Percentiles rank a stretch among this genome's conserved stretches.
phyloP scores from a whole-genome alignment of 257 asterid species.

The Hygrophila difformis region DNA sequence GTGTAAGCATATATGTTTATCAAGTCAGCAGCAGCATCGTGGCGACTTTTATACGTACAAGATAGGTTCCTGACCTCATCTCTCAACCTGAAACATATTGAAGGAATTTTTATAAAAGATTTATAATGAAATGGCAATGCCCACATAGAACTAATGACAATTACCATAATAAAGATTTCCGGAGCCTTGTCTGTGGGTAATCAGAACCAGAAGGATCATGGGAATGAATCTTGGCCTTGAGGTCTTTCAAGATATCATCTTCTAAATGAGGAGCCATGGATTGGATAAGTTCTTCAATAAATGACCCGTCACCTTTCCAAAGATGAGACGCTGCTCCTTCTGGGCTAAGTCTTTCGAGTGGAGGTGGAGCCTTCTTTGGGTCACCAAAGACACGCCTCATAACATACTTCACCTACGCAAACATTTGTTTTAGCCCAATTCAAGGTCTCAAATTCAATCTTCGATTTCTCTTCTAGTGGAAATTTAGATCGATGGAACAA shows the following conservation, averaged over 20 bases:
- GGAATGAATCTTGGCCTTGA: conserved; percentile 63
- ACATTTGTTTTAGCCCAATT: no score
- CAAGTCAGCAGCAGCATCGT: conserved; percentile 99
- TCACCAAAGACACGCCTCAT: conserved; percentile 93
- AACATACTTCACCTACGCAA: conserved; percentile 83
- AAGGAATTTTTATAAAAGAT: no score
- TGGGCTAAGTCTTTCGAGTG: conserved; percentile 76
- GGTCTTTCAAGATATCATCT: conserved; percentile 50
- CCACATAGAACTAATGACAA: conserved; percentile 12
- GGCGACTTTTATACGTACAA: conserved; percentile 80
- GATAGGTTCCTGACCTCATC: conserved; percentile 94
- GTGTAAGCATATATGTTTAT: conserved; percentile 89
- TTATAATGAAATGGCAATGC: not conserved
- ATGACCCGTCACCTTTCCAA: conserved; percentile 92
- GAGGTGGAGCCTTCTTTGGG: conserved; percentile 95
- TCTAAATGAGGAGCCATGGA: conserved; percentile 81
- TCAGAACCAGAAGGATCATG: conserved; percentile 81
- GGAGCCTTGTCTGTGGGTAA: conserved; percentile 50
- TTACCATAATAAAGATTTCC: conserved; percentile 85
- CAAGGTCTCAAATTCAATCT: no score
- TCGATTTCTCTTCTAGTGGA: no score
- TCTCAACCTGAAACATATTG: conserved; percentile 63
- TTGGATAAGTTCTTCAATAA: conserved; percentile 81
- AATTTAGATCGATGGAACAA: no score
- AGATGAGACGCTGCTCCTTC: conserved; percentile 61